Conservation (phyloP, 1,139 yeast genomes). For the Debaryomyces fabryi region DNA sequence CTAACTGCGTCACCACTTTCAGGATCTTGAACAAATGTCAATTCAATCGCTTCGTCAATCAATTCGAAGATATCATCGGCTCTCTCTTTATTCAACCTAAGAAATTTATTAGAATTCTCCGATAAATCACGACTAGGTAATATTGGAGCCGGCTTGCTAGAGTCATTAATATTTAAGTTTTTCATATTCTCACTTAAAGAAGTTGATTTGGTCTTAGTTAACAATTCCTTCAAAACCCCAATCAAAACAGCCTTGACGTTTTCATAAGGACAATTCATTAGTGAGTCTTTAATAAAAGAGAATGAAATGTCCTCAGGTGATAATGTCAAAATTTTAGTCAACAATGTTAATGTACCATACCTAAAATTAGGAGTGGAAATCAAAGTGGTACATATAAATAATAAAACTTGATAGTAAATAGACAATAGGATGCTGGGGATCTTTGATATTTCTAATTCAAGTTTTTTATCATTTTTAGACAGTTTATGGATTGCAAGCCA, state of each 20-base stretch:
- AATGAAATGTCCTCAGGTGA: conserved; percentile 61
- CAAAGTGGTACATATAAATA: conserved; percentile 25
- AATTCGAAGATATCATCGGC: conserved; percentile 42
- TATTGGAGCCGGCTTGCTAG: conserved; percentile 15
- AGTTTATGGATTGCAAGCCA: conserved; percentile 42
- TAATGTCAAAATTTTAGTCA: conserved; percentile 57
- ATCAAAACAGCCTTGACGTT: conserved; percentile 61
- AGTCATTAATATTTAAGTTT: conserved; percentile 4
- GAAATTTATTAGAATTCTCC: conserved; percentile 28
- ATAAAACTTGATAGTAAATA: conserved; percentile 38
- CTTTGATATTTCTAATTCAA: conserved; percentile 34
- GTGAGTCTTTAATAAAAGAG: conserved; percentile 64
- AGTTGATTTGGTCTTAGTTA: conserved; percentile 28
- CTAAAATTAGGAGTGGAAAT: conserved; percentile 21
- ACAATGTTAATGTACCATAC: conserved; percentile 46
- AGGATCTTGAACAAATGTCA: conserved; percentile 28
- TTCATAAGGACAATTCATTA: conserved; percentile 69
- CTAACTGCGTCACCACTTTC: conserved; percentile 12
- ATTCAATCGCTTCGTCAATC: conserved; percentile 34
- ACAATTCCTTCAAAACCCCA: conserved; percentile 67
- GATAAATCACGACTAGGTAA: conserved; percentile 22
- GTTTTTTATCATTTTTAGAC: conserved; percentile 17
- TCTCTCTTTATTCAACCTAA: conserved; percentile 41
- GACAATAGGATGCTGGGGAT: conserved; percentile 35
- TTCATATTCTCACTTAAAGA: conserved; percentile 11